Evolutionary conservation across 768 basidiomycete genomes (phyloP).

Genomic region (Pleurotus tuoliensis): DNA sequence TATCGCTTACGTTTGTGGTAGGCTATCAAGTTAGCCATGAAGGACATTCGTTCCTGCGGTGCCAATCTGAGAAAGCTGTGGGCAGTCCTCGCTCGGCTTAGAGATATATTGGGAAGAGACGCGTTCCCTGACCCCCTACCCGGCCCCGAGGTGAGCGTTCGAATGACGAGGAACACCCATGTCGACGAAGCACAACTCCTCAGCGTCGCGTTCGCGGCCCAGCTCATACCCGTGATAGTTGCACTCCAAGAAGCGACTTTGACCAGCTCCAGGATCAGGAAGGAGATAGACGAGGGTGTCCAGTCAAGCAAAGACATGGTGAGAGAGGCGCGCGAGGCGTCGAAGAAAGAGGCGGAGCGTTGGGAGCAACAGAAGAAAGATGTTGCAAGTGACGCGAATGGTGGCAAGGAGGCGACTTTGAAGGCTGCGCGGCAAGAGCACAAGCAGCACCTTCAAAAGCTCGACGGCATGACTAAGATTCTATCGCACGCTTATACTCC

Average conservation of each 20-base stretch:
- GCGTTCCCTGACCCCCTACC: constrained; percentile 50
- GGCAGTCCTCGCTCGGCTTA: constrained; percentile 47
- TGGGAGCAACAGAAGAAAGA: constrained; percentile 46
- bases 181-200: constrained; percentile 17
- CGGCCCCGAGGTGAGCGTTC: constrained; percentile 38
- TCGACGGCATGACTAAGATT: constrained; percentile 57
- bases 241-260: constrained; percentile 54
- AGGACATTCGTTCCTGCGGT: constrained; percentile 49
- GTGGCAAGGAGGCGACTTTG: constrained; percentile 13
- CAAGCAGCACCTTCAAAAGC: constrained; percentile 40
- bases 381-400: constrained; percentile 22
- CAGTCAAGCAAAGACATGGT: constrained; percentile 51
- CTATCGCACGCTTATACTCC: constrained; percentile 38
- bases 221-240: constrained; percentile 63
- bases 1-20: constrained; percentile 17
- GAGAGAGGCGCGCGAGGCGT: constrained; percentile 49
- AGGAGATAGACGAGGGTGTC: constrained; percentile 57
- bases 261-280: constrained; percentile 42
- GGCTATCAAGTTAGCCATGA: constrained; percentile 42
- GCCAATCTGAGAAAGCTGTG: constrained; percentile 62
- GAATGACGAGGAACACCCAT: constrained; percentile 25
- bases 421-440: neutral
- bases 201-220: constrained; percentile 42
- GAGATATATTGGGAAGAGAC: constrained; percentile 24
- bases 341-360: constrained; percentile 52